Evolutionary conservation across 2,329 filamentous ascomycete genomes (phyloP).

Genomic region (Davidsoniella eucalypti): DNA sequence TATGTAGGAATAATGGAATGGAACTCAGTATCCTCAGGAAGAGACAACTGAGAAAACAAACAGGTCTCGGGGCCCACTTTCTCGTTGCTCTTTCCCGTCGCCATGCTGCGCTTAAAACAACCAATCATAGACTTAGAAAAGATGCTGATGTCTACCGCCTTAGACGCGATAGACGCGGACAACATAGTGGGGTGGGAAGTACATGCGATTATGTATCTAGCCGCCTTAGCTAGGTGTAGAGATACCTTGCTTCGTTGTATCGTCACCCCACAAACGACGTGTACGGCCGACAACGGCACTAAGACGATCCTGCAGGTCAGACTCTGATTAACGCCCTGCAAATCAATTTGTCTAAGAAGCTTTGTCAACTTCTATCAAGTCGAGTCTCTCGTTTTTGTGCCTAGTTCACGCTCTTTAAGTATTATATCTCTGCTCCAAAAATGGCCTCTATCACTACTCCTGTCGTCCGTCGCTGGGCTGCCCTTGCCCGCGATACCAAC

Average conservation of each 20-base stretch:
- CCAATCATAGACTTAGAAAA: background rate
- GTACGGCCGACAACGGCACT: constrained; percentile 4
- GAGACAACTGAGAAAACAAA: background rate
- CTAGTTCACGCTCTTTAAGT: background rate
- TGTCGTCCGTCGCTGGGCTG: constrained; percentile 44
- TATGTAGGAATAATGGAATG: background rate
- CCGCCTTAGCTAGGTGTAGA: too few relatives aligned
- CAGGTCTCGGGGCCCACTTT: background rate
- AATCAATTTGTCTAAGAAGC: too few relatives aligned
- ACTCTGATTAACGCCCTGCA: background rate
- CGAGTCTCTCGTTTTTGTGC: too few relatives aligned
- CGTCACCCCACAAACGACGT: background rate
- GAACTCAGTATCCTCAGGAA: background rate
- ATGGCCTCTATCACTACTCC: background rate
- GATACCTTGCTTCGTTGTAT: background rate
- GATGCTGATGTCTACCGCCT: too few relatives aligned
- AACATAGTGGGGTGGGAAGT: background rate
- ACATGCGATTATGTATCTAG: too few relatives aligned
- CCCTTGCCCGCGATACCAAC: constrained; percentile 80
- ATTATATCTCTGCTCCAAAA: background rate
- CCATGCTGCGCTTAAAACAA: background rate
- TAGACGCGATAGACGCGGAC: constrained; percentile 3
- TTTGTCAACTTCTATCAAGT: too few relatives aligned
- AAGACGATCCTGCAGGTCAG: background rate
- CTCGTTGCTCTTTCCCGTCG: background rate